phyloP scores from a whole-genome alignment of 306 rosid genomes.

The Cucurbita ficifolia region DNA sequence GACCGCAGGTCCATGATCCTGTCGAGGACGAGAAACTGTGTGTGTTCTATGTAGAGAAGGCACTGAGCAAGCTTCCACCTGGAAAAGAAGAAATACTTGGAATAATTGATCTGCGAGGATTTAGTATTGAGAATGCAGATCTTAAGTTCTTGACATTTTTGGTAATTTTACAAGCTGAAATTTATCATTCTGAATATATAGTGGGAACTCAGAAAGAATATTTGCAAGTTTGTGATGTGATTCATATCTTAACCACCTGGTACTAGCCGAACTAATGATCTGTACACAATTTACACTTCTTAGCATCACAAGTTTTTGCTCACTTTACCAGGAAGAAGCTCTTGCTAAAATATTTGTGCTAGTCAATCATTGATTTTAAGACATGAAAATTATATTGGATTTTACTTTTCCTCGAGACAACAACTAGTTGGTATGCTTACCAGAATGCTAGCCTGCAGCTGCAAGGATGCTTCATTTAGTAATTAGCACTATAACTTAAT shows the following conservation, averaged over 20 bases:
- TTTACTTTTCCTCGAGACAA: not conserved
- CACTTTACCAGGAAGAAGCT: not conserved
- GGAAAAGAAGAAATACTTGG: constrained; percentile 65
- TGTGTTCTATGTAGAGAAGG: constrained; percentile 67
- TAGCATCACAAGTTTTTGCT: not conserved
- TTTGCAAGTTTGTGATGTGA: not conserved
- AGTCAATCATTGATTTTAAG: not conserved
- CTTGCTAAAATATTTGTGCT: not conserved
- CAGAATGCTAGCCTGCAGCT: not conserved
- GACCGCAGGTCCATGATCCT: constrained; percentile 46
- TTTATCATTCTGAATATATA: not conserved
- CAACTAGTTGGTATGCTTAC: not conserved
- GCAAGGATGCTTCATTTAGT: not conserved
- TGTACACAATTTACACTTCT: not conserved
- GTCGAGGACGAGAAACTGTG: constrained; percentile 64
- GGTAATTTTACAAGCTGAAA: constrained; percentile 27
- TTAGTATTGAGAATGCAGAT: constrained; percentile 60
- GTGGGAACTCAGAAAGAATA: not conserved
- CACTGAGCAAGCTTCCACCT: constrained; percentile 51
- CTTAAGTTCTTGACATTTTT: constrained; percentile 53
- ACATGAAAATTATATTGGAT: not conserved
- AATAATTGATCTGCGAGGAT: constrained; percentile 74
- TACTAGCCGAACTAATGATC: not conserved
- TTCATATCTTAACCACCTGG: not conserved
- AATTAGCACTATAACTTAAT: not conserved